Evolutionary conservation across 352 stramenopile genomes (phyloP).

Genomic region (Pythium aristosporum): DNA sequence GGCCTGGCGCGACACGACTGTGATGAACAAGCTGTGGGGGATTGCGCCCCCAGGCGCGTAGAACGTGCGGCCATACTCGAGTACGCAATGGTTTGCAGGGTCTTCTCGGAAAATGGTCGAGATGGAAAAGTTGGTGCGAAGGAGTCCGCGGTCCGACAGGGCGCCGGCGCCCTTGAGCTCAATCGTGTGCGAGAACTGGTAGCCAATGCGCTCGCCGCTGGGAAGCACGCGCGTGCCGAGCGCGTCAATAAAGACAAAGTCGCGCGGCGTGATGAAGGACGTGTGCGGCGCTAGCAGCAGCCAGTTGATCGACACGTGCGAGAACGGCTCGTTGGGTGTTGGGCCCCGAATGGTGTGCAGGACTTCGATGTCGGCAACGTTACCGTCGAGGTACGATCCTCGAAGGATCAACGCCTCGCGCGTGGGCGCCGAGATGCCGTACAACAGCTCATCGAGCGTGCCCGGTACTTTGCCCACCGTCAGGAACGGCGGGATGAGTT

Average conservation of each 20-base stretch:
- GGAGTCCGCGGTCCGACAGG: background rate
- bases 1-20: conserved; percentile 1
- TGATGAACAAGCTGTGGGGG: conserved; percentile 25
- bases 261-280: conserved; percentile 28
- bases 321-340: conserved; percentile 33
- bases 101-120: conserved; percentile 41
- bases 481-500: conserved; percentile 14
- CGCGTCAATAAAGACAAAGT: conserved; percentile 51
- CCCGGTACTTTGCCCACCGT: conserved; percentile 8
- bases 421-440: conserved; percentile 15
- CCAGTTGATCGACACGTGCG: conserved; percentile 27
- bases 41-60: conserved; percentile 36
- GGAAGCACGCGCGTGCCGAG: conserved; percentile 32
- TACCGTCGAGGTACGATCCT: conserved; percentile 32
- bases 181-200: conserved; percentile 52
- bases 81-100: conserved; percentile 26
- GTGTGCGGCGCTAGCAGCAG: conserved; percentile 25
- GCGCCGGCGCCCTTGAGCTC: conserved; percentile 9
- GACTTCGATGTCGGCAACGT: conserved; percentile 37
- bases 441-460: conserved; percentile 16
- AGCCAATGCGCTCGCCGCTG: conserved; percentile 46
- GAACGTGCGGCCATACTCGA: conserved; percentile 38
- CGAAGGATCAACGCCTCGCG: conserved; percentile 16
- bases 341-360: conserved; percentile 35
- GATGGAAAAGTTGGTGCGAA: conserved; percentile 45